Evolutionary conservation across 1,284 basidiomycete genomes (phyloP).

Genomic region (Ustilago loliicola): DNA sequence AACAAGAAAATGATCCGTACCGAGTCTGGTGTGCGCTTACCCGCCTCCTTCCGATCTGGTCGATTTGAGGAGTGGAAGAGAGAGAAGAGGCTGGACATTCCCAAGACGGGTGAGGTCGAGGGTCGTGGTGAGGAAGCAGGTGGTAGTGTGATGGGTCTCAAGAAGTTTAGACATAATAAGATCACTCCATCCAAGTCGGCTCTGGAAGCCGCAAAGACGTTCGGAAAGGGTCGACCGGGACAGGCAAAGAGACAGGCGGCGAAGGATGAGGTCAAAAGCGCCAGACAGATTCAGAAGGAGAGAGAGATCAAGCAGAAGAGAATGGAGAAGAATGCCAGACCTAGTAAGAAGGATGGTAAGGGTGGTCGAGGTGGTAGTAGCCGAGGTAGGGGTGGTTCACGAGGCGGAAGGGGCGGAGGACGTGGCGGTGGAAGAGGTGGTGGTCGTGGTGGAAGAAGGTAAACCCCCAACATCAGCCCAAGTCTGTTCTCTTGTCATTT

Average conservation of each 20-base stretch:
- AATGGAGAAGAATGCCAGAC: slow-evolving; percentile 65
- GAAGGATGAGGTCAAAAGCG: slow-evolving; percentile 61
- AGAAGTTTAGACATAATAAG: slow-evolving; percentile 57
- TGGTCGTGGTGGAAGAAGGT: slow-evolving; percentile 31
- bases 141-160: slow-evolving; percentile 73
- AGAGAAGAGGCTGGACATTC: slow-evolving; percentile 80
- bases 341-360: slow-evolving; percentile 43
- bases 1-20: slow-evolving; percentile 95
- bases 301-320: slow-evolving; percentile 57
- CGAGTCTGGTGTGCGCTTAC: slow-evolving; percentile 91
- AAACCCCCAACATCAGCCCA: not conserved
- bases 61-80: slow-evolving; percentile 95
- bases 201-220: slow-evolving; percentile 4
- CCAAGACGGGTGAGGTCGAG: slow-evolving; percentile 85
- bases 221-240: slow-evolving; percentile 52
- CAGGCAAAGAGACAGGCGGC: slow-evolving; percentile 50
- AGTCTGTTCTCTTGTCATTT: not conserved
- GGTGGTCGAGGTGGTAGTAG: slow-evolving; percentile 11
- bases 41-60: slow-evolving; percentile 91
- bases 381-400: slow-evolving; percentile 17
- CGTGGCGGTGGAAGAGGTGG: slow-evolving; percentile 13
- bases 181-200: slow-evolving; percentile 52
- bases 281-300: slow-evolving; percentile 61
- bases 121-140: slow-evolving; percentile 21
- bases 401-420: slow-evolving; percentile 19